Conservation (phyloP, 75 land plant genomes). For the Larix kaempferi region DNA sequence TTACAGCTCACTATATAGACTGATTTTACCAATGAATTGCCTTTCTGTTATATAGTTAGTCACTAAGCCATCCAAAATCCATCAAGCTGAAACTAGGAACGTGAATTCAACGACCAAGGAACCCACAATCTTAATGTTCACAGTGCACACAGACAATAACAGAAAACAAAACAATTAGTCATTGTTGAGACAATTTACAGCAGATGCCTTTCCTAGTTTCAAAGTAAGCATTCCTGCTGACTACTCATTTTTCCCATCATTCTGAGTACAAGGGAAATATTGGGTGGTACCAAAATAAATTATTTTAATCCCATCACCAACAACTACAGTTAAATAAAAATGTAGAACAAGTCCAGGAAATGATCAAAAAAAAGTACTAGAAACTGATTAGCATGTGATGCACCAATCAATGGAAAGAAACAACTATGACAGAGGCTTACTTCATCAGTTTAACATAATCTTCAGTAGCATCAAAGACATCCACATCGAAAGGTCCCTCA, state of each 20-base stretch:
- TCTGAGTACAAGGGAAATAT: not conserved
- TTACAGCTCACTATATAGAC: too few species aligned
- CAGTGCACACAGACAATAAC: not conserved
- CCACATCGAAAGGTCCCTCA: slow-evolving; percentile 86
- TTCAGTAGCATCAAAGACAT: slow-evolving; percentile 88
- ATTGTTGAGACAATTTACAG: not conserved
- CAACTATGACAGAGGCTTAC: slow-evolving; percentile 34
- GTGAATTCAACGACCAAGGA: not conserved
- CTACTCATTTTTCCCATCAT: not conserved
- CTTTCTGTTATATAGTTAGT: not conserved
- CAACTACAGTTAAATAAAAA: too few species aligned
- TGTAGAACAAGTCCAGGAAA: not conserved
- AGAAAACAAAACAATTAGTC: not conserved
- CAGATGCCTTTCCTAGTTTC: not conserved
- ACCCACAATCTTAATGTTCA: not conserved
- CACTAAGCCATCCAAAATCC: not conserved
- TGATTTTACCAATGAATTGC: not conserved
- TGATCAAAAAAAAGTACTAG: not conserved
- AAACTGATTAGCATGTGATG: not conserved
- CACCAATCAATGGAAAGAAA: not conserved
- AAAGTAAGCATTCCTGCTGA: not conserved
- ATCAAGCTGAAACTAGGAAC: not conserved
- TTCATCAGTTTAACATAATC: slow-evolving; percentile 99
- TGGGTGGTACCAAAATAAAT: too few species aligned
- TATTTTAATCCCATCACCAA: too few species aligned